Conservation (phyloP, 2,329 filamentous ascomycete genomes). For the Colletotrichum caudatum region DNA sequence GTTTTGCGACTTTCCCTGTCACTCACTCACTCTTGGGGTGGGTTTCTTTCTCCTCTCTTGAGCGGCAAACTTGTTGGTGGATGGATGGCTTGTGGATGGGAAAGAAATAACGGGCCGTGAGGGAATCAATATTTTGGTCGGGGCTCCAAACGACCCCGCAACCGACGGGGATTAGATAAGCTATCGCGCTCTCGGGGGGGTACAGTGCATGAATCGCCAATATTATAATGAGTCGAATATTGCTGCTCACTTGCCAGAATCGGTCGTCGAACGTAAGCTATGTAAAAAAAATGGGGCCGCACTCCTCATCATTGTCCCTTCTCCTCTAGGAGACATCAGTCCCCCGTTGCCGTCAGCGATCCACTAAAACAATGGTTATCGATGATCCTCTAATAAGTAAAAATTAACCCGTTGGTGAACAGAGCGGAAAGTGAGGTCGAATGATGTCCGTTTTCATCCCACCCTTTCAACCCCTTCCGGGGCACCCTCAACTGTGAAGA, state of each 20-base stretch:
- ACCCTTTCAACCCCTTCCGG: not conserved
- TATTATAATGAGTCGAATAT: slow-evolving; percentile 34
- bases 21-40: slow-evolving; percentile 10
- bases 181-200: slow-evolving; percentile 6
- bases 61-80: slow-evolving; percentile 22
- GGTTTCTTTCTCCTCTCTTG: slow-evolving; percentile 12
- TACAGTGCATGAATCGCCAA: slow-evolving; percentile 37
- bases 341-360: slow-evolving; percentile 38
- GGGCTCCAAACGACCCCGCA: slow-evolving; percentile 21
- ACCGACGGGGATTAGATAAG: slow-evolving; percentile 39
- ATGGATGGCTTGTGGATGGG: slow-evolving; percentile 37
- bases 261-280: slow-evolving; percentile 7
- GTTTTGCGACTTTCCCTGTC: slow-evolving; percentile 16
- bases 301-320: not conserved
- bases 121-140: slow-evolving; percentile 38
- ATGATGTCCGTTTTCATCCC: slow-evolving; percentile 31
- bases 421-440: slow-evolving; percentile 22
- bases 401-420: slow-evolving; percentile 37
- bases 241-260: slow-evolving; percentile 35
- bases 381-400: slow-evolving; percentile 40
- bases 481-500: slow-evolving; percentile 7
- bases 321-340: not conserved
- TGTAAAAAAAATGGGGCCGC: not conserved
- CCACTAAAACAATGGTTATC: slow-evolving; percentile 33
- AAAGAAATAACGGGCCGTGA: slow-evolving; percentile 35